Evolutionary conservation across 2,329 filamentous ascomycete species (phyloP), one percentile per base, ranked within the genome.

Genomic region (Chrysosporium queenslandicum): DNA sequence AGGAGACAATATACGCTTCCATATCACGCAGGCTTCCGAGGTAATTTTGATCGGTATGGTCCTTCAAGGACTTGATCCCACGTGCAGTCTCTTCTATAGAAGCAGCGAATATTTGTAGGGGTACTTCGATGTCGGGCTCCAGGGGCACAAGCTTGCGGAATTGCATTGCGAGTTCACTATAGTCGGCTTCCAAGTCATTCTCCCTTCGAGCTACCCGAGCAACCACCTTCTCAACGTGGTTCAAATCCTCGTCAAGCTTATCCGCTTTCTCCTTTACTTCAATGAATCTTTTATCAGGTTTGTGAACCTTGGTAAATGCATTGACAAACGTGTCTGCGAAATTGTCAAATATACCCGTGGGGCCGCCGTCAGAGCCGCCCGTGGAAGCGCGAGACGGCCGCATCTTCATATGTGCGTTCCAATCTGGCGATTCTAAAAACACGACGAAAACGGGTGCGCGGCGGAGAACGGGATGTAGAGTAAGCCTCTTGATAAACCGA

Each of bases 281-380:
- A 58, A 94, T 83, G 68, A 98, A 98, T 29, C 92, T 85, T 61
- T 87, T 85, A 69, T 98, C 92, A 5, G 90, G 86, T 68, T 94
- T 94, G 74, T 97, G 87, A 1, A 95, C 85, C 69, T 97, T 98
- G 45, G 86, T 90, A 64, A 98, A 98, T 36, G 89, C 91, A 66
- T 97, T 97, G 68, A 98, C 86, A 65, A 97, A 94, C 32, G 86
- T 94, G 67, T 98, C 92, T 37, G 92, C 88, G 65, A 97, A 88
- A 62, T 87, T 90, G 66, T 98, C 92, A 61, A 98, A 92, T 40
- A 97, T 87, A 36, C 89, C 77, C 23, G 76, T 76, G 63, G 65
- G 65, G 5, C 71, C 70, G 7, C 69, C 66, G 5, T 69, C 66
- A 12, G 68, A 67, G 11, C 70, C 66, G 47, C 66, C 70, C 16